phyloP scores from a whole-genome alignment of 108 stramenopile genomes.

The Fragilariopsis cylindrus region DNA sequence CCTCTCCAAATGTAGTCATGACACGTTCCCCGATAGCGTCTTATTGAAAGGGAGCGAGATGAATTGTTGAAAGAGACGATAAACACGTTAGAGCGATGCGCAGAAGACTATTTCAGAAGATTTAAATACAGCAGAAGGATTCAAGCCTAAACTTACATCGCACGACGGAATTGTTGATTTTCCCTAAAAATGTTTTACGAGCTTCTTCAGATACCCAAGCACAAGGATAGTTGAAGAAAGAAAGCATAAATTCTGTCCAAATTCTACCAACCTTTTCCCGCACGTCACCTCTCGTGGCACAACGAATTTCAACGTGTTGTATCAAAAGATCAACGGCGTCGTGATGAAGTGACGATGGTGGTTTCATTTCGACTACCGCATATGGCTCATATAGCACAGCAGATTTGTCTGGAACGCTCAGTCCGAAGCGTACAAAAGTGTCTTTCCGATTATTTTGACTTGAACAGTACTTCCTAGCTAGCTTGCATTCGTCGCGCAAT shows the following conservation, averaged over 20 bases:
- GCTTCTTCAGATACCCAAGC: conserved; percentile 52
- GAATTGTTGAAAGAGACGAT: not conserved
- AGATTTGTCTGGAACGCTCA: conserved; percentile 43
- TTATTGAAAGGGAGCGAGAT: conserved; percentile 5
- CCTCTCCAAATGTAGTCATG: conserved; percentile 72
- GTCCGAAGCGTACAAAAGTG: conserved; percentile 43
- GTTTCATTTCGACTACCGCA: conserved; percentile 43
- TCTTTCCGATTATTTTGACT: conserved; percentile 43
- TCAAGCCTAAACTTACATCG: conserved; percentile 49
- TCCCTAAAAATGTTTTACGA: conserved; percentile 35
- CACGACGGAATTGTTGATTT: conserved; percentile 36
- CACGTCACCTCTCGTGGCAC: conserved; percentile 13
- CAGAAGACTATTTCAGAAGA: not conserved
- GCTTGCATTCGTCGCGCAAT: conserved; percentile 71
- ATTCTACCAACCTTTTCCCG: conserved; percentile 56
- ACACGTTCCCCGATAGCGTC: conserved; percentile 68
- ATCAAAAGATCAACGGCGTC: conserved; percentile 52
- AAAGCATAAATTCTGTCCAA: conserved; percentile 77
- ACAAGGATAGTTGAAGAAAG: conserved; percentile 71
- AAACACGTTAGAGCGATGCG: not conserved
- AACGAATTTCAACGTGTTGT: conserved; percentile 27
- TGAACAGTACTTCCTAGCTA: conserved; percentile 50
- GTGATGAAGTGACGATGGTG: conserved; percentile 50
- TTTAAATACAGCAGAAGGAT: not conserved
- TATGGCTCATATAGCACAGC: conserved; percentile 70